These are phyloP conservation scores for Phoma sp. DNA, from an alignment of 2,329 filamentous ascomycete species.

Conservation along the genomic window DNA sequence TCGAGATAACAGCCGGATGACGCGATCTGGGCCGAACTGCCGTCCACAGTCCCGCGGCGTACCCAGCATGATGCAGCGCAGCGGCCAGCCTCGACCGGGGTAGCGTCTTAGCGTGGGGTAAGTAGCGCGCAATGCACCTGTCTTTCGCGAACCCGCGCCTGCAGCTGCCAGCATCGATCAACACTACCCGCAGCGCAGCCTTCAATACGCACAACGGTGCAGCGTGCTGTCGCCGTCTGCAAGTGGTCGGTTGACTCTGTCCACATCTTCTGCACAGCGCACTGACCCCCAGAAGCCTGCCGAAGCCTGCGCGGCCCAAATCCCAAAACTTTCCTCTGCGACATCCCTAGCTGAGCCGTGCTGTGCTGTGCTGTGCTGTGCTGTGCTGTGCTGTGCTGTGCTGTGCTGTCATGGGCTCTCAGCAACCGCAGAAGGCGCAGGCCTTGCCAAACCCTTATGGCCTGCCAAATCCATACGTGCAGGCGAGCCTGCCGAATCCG, in stretches of 20 bases:
- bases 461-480: slow-evolving; percentile 36
- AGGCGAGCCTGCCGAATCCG: slow-evolving; percentile 35
- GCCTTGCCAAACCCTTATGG: slow-evolving; percentile 36
- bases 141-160: slow-evolving; percentile 9
- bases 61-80: slow-evolving; percentile 3
- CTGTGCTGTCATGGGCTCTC: slow-evolving; percentile 25
- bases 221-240: background rate
- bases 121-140: slow-evolving; percentile 5
- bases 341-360: slow-evolving; percentile 11
- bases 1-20: slow-evolving; percentile 16
- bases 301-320: background rate
- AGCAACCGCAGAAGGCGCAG: slow-evolving; percentile 31
- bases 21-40: slow-evolving; percentile 15
- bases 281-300: background rate
- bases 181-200: background rate
- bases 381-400: too few relatives aligned
- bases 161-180: background rate
- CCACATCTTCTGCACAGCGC: background rate
- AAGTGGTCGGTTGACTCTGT: background rate
- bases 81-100: background rate
- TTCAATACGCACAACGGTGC: background rate
- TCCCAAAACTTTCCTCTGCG: slow-evolving; percentile 5
- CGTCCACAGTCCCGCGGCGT: background rate
- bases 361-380: too few relatives aligned
- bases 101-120: slow-evolving; percentile 15